phyloP scores from a whole-genome alignment of 306 rosid species.

The Quercus dentata region DNA sequence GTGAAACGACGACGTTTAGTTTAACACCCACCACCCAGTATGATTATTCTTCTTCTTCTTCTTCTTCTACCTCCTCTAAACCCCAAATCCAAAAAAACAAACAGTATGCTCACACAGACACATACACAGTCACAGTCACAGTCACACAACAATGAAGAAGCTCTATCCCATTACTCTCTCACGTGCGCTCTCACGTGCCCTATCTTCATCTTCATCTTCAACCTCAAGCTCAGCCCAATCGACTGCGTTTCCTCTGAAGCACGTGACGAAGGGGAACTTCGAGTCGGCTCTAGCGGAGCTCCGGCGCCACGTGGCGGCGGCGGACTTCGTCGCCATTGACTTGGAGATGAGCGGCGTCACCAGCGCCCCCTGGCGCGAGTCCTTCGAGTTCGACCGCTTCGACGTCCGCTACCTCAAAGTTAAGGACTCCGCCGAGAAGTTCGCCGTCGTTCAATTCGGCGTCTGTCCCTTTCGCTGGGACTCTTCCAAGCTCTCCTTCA shows the following conservation, averaged over 20 bases:
- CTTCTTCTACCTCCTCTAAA: slow-evolving; percentile 4
- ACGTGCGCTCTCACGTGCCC: slow-evolving; percentile 43
- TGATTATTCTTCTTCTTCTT: background rate
- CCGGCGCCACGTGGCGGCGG: slow-evolving; percentile 58
- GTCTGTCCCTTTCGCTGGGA: slow-evolving; percentile 97
- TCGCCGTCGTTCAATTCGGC: slow-evolving; percentile 87
- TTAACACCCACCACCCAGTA: background rate
- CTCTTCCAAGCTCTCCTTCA: slow-evolving; percentile 41
- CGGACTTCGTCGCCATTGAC: slow-evolving; percentile 89
- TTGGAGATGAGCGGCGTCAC: slow-evolving; percentile 94
- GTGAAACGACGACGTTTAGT: slow-evolving; percentile 2
- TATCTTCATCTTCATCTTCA: slow-evolving; percentile 41
- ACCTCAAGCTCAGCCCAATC: slow-evolving; percentile 14
- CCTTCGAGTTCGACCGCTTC: slow-evolving; percentile 71
- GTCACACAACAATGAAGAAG: slow-evolving; percentile 20
- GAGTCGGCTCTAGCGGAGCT: slow-evolving; percentile 63
- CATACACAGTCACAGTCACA: too few relatives aligned
- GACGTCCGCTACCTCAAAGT: slow-evolving; percentile 84
- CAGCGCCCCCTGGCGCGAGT: slow-evolving; percentile 94
- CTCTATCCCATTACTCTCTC: slow-evolving; percentile 14
- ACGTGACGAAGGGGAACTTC: slow-evolving; percentile 75
- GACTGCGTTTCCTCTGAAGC: slow-evolving; percentile 56
- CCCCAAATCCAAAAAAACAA: slow-evolving; percentile 1
- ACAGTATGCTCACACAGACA: background rate
- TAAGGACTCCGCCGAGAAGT: slow-evolving; percentile 83